These are phyloP conservation scores for Neopestalotiopsis clavispora DNA, from an alignment of 2,329 filamentous ascomycete genomes.

Conservation along the genomic window DNA sequence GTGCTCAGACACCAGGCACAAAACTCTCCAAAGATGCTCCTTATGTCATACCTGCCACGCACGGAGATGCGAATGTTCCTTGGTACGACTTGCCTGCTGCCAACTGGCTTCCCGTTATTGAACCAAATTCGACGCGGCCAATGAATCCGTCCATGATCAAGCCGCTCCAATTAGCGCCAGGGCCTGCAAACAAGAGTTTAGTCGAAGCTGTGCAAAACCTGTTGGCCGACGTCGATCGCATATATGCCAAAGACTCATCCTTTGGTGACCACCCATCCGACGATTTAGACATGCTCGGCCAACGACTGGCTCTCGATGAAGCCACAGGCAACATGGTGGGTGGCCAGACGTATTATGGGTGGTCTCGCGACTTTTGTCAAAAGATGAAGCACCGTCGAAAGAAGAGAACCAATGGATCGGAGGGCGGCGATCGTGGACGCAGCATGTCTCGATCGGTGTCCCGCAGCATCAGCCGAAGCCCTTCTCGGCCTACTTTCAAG, in stretches of 20 bases:
- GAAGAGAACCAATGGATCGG: slow-evolving; percentile 35
- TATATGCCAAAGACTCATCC: slow-evolving; percentile 63
- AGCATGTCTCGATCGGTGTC: slow-evolving; percentile 40
- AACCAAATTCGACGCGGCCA: slow-evolving; percentile 75
- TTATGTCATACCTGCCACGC: slow-evolving; percentile 74
- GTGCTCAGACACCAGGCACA: slow-evolving; percentile 23
- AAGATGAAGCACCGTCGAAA: slow-evolving; percentile 71
- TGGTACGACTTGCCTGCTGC: slow-evolving; percentile 86
- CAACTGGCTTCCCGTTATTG: slow-evolving; percentile 79
- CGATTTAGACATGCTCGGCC: slow-evolving; percentile 79
- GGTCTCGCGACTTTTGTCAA: slow-evolving; percentile 80
- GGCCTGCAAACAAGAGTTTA: slow-evolving; percentile 70
- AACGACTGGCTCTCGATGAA: slow-evolving; percentile 68
- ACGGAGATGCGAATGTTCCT: slow-evolving; percentile 74
- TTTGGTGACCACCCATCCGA: slow-evolving; percentile 50
- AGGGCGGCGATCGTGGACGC: slow-evolving; percentile 30
- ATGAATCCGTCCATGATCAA: slow-evolving; percentile 75
- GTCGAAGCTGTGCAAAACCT: slow-evolving; percentile 72
- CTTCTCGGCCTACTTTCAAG: slow-evolving; percentile 44
- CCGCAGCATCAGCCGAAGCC: slow-evolving; percentile 40
- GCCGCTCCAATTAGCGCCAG: slow-evolving; percentile 71
- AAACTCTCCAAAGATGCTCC: slow-evolving; percentile 62
- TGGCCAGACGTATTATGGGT: slow-evolving; percentile 84
- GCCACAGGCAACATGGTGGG: slow-evolving; percentile 67
- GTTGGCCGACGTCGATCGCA: slow-evolving; percentile 69